Evolutionary conservation across 768 basidiomycete genomes (phyloP), one percentile per base, ranked within the genome.

Genomic region (Hydnomerulius pinastri): DNA sequence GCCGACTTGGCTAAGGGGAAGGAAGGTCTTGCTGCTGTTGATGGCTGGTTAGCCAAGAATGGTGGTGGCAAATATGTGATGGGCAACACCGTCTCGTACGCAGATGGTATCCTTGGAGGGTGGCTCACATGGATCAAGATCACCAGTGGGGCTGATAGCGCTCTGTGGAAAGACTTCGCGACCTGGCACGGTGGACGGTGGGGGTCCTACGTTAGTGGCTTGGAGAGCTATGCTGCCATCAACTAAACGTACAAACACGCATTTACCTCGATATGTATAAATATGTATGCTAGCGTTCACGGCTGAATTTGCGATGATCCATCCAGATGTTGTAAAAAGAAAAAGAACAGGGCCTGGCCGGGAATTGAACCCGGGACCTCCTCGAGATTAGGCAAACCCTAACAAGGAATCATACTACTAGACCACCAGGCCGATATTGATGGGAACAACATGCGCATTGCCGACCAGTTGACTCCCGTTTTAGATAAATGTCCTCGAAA

Each of bases 351-450:
- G 81, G 80, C 82, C 80, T 81, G 74, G 78, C 81, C 77, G 82
- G 81, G 83, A 83, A 83, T 85, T 83, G 83, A 85, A 85, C 83
- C 82, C 82, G 77, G 82, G 81, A 83, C 85, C 83, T 84, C 82
- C 81, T 83, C 82, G 80, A 85, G 41, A 36, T 49, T 39, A 21
- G 37, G 45, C 36, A 43, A 10, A 48, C 69, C 68, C 70, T 70
- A 70, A 71, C 63, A 69, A 68, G 65, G 69, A 69, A 69, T 70
- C 69, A 70, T 70, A 71, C 69, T 67, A 68, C 69, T 69, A 71
- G 69, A 70, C 70, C 69, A 71, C 62, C 69, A 69, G 68, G 69
- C 69, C 68, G 30, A 18, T 17, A 36, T 2, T 3, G 15, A 33
- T 33, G 32, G 12, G 32, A 33, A n/a, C n/a, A n/a, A n/a, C n/a